Conservation (phyloP, 2,329 filamentous ascomycete species). For the Phialophora tarda region DNA sequence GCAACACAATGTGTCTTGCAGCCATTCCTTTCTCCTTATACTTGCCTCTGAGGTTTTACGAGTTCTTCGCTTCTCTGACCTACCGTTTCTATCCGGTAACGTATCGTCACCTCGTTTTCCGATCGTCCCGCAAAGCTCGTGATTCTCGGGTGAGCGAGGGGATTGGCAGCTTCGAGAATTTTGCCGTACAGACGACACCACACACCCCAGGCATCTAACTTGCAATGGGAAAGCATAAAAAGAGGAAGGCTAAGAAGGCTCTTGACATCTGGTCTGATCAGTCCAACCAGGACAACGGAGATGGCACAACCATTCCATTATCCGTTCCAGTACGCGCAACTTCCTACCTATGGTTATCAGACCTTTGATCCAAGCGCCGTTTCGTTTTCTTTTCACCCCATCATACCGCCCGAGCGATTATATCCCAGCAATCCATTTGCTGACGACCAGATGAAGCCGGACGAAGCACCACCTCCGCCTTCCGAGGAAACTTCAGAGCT, state of each 20-base stretch:
- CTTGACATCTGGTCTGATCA: constrained; percentile 42
- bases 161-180: constrained; percentile 25
- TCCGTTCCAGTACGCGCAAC: constrained; percentile 55
- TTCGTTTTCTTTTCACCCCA: constrained; percentile 47
- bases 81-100: constrained; percentile 29
- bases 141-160: constrained; percentile 29
- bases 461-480: constrained; percentile 18
- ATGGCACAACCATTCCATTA: constrained; percentile 44
- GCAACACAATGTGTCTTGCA: constrained; percentile 21
- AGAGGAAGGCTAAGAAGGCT: constrained; percentile 46
- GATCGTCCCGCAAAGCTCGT: constrained; percentile 29
- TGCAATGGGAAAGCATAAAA: constrained; percentile 48
- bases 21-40: constrained; percentile 29
- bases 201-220: constrained; percentile 39
- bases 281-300: constrained; percentile 45
- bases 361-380: constrained; percentile 49
- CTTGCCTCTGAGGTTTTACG: constrained; percentile 17
- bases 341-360: constrained; percentile 52
- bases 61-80: constrained; percentile 26
- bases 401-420: constrained; percentile 32
- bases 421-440: constrained; percentile 31
- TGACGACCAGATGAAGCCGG: constrained; percentile 35
- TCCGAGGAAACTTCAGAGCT: constrained; percentile 14
- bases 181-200: constrained; percentile 19
- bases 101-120: constrained; percentile 34